phyloP scores from a whole-genome alignment of 2,329 filamentous ascomycete species.

The Ophiostoma fasciatum region DNA sequence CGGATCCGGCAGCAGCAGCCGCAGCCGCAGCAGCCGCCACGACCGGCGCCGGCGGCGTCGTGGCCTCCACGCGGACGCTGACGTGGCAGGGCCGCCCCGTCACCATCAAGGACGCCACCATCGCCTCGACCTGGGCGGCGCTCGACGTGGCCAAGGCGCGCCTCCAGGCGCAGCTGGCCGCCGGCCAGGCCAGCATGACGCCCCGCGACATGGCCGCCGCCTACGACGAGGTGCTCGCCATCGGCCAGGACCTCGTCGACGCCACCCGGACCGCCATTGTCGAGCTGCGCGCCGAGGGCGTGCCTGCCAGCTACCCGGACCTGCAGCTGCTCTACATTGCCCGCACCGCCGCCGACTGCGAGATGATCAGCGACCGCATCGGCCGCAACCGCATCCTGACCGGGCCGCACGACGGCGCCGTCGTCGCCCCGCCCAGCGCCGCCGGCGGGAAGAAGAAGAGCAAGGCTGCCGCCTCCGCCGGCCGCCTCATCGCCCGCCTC shows the following conservation, averaged over 20 bases:
- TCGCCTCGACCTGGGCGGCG: conserved; percentile 66
- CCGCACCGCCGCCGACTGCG: conserved; percentile 84
- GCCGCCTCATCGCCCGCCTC: conserved; percentile 62
- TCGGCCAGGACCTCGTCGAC: conserved; percentile 87
- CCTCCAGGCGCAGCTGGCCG: conserved; percentile 32
- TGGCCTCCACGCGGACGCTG: conserved; percentile 56
- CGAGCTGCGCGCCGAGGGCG: conserved; percentile 69
- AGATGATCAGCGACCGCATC: conserved; percentile 86
- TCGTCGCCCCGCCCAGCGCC: conserved; percentile 31
- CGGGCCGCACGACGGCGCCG: conserved; percentile 64
- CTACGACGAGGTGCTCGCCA: conserved; percentile 81
- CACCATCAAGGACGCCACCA: conserved; percentile 81
- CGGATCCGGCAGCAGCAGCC: conserved; percentile 15
- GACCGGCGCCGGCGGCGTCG: conserved; percentile 18
- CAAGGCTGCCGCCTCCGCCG: conserved; percentile 22
- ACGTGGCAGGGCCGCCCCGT: conserved; percentile 78
- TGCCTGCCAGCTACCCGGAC: conserved; percentile 66
- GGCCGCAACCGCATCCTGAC: conserved; percentile 82
- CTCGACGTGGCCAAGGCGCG: conserved; percentile 41
- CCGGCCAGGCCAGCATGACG: conserved; percentile 30
- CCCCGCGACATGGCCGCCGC: conserved; percentile 62
- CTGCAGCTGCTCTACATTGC: conserved; percentile 92
- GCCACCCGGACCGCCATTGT: conserved; percentile 88
- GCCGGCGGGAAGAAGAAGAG: conserved; percentile 18
- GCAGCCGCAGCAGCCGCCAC: conserved; percentile 19